Base-by-base conservation (phyloP, 768 basidiomycete genomes). In the Suillus cothurnatus region DNA sequence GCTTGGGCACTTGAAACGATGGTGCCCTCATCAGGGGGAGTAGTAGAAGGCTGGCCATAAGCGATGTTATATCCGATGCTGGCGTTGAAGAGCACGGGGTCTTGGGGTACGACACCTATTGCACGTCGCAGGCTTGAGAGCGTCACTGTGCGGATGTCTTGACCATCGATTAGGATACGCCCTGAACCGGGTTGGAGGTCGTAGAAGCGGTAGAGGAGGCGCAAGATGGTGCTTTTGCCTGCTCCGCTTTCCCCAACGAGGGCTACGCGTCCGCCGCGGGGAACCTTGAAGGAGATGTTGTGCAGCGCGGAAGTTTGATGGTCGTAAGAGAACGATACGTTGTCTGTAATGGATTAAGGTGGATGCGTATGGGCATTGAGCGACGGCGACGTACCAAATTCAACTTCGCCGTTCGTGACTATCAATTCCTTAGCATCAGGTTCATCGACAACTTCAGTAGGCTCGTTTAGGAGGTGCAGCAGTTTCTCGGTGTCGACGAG, bases 161-260 rank as follows among this genome's bases (percentile, higher is more conserved):
- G 84, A 6, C 91, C 93, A 70, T 97, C 94, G 66, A 97, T 88
- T 55, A 88, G 77, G 69, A 97, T 95, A 47, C 89, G 81, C 17
- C 91, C 91, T 66, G 91, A 85, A 38, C 94, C 94, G 62, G 88
- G 86, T 21, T 85, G 83, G 17, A 95, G 82, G 71, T 98, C 95
- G 74, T 98, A 97, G 79, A 99, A 95, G 26, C 95, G 85, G 77
- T 94, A 97, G 19, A 99, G 81, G 34, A 96, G 82, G n/a, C 94
- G 90, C 59, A 94, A 77, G 63, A 94, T 88, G 0, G 94, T 92
- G 12, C 90, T 92, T 76, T 94, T 96, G 15, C 94, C 90, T 3
- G 90, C 81, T 1, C 93, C 93, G 3, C 89, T 88, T 72, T 91
- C 89, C 26, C 91, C 94, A 17, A 99, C 94, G 26, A 98, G 84